phyloP scores from a whole-genome alignment of 169 alveolate genomes.

The Plasmodium vivax region DNA sequence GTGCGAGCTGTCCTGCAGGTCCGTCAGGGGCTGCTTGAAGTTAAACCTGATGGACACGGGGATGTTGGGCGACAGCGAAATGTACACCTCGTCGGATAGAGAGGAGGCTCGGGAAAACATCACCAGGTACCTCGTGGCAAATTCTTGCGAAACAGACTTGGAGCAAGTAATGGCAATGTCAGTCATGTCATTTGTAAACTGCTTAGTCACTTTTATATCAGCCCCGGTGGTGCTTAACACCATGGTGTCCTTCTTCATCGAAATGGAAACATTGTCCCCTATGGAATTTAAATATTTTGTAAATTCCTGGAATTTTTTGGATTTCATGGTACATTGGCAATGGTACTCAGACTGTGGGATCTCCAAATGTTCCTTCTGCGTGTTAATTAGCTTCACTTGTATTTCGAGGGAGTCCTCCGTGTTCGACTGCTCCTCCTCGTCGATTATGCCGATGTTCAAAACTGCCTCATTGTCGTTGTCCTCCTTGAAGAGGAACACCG shows the following conservation, averaged over 20 bases:
- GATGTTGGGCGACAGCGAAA: constrained; percentile 87
- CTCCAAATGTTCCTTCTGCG: constrained; percentile 87
- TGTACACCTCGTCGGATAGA: constrained; percentile 87
- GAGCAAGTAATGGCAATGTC: constrained; percentile 82
- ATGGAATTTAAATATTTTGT: constrained; percentile 87
- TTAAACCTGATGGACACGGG: constrained; percentile 85
- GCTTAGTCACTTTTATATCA: constrained; percentile 85
- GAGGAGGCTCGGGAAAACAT: constrained; percentile 87
- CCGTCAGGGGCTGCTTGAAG: constrained; percentile 69
- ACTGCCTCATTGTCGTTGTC: constrained; percentile 82
- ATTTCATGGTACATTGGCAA: constrained; percentile 87
- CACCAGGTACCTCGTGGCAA: constrained; percentile 87
- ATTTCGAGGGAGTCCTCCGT: constrained; percentile 83
- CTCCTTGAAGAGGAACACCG: constrained; percentile 80
- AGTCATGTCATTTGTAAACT: constrained; percentile 86
- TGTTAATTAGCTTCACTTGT: constrained; percentile 86
- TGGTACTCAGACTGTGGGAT: constrained; percentile 88
- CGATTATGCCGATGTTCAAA: constrained; percentile 57
- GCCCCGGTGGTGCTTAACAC: constrained; percentile 88
- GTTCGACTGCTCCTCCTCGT: constrained; percentile 72
- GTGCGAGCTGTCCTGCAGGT: constrained; percentile 41
- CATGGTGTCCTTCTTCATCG: constrained; percentile 87
- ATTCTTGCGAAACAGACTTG: constrained; percentile 87
- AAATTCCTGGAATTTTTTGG: constrained; percentile 86
- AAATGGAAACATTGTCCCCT: constrained; percentile 88